Evolutionary conservation across 2,329 filamentous ascomycete species (phyloP).

Genomic region (Calonectria naviculata): DNA sequence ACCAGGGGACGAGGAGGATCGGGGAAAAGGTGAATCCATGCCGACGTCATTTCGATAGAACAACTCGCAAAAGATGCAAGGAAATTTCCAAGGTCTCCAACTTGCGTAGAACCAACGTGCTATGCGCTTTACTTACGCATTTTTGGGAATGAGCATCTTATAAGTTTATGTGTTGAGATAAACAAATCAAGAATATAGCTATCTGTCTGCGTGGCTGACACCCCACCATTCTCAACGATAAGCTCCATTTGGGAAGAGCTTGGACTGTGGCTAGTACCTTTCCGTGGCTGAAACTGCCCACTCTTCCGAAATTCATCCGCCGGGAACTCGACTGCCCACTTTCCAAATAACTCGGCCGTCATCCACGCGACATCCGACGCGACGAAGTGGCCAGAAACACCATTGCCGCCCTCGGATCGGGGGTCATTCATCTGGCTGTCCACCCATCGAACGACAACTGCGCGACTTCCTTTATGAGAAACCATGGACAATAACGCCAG

Average conservation of each 20-base stretch:
- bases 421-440: constrained; percentile 34
- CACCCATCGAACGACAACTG: constrained; percentile 32
- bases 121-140: background rate
- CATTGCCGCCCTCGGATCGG: constrained; percentile 42
- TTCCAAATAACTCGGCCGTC: constrained; percentile 39
- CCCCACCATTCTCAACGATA: constrained; percentile 6
- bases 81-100: background rate
- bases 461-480: constrained; percentile 42
- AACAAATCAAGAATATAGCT: constrained; percentile 28
- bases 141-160: background rate
- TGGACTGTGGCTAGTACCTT: constrained; percentile 19
- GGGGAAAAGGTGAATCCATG: constrained; percentile 79
- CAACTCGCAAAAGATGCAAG: background rate
- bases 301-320: constrained; percentile 40
- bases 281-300: constrained; percentile 23
- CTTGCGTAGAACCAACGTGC: background rate
- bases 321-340: constrained; percentile 33
- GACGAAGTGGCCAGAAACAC: constrained; percentile 42
- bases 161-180: background rate
- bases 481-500: constrained; percentile 67
- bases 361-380: constrained; percentile 44
- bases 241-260: background rate
- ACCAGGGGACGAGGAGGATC: constrained; percentile 79
- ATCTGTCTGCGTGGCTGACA: constrained; percentile 29
- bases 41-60: constrained; percentile 32